A percentile compares a stretch with the other conserved stretches of the same genome.
Evolutionary conservation across 805 yeast species (phyloP).

Genomic region (Pichia heedii): DNA sequence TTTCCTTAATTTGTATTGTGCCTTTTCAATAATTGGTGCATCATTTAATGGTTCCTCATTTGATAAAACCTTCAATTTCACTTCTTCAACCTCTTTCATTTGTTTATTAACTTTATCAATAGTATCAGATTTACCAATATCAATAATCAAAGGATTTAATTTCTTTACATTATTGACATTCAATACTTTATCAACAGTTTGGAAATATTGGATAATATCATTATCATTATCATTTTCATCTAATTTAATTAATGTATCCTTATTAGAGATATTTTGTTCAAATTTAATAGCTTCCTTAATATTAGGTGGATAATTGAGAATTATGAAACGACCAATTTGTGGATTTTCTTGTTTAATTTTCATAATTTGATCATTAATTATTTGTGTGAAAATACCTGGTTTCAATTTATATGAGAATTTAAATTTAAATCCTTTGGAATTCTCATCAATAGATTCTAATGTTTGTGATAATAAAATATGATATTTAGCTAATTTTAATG

Average conservation of each 20-base stretch:
- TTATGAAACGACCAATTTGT: constrained; percentile 37
- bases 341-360: constrained; percentile 19
- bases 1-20: constrained; percentile 16
- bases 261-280: constrained; percentile 56
- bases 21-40: constrained; percentile 9
- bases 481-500: constrained; percentile 36
- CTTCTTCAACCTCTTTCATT: background rate
- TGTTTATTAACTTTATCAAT: background rate
- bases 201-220: constrained; percentile 54
- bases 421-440: constrained; percentile 23
- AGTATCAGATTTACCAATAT: background rate
- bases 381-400: constrained; percentile 42
- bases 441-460: constrained; percentile 18
- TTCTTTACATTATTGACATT: constrained; percentile 15
- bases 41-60: constrained; percentile 7
- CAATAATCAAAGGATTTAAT: constrained; percentile 5
- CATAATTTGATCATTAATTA: constrained; percentile 31
- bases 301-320: constrained; percentile 51
- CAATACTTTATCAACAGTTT: constrained; percentile 50
- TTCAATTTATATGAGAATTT: constrained; percentile 26
- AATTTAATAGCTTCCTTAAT: constrained; percentile 63
- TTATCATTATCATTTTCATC: constrained; percentile 28
- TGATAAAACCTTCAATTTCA: too few species aligned
- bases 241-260: constrained; percentile 31
- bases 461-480: constrained; percentile 44